Evolutionary conservation across 2,329 filamentous ascomycete genomes (phyloP), one percentile per base, ranked within the genome.

Genomic region (Acephala macrosclerotiorum): DNA sequence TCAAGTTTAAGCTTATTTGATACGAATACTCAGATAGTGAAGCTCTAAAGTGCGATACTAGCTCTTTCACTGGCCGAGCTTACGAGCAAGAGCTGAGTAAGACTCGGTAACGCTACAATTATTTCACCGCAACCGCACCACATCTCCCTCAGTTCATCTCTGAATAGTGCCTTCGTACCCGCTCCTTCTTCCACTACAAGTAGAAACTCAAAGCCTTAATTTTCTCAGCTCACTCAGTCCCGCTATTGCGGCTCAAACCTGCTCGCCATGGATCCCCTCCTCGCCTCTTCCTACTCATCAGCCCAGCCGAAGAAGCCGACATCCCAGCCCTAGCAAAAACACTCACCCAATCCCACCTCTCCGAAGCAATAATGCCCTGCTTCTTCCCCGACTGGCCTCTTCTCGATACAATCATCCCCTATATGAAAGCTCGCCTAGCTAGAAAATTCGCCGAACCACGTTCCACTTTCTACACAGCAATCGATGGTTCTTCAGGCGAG

Each of bases 341-440:
- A 20, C 47, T 64, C 45, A 55, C 57, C 16, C n/a, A 29, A 1
- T 56, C 57, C 25, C 58, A 64, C 22, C 22, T 25, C 2, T 36
- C 57, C 26, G 63, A 64, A 60, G 33, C 55, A 6, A 22, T 57
- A 6, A 57, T 60, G 49, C 22, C 57, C 3, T 64, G 57, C 57
- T 61, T 57, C 47, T 57, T 64, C 38, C n/a, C 33, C 36, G 63
- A 56, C 58, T 64, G 63, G 63, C 63, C 63, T 11, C 4, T 7
- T 20, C 20, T 40, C 20, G 51, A 38, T 6, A 51, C 58, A 16
- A 64, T 64, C 6, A 16, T 45, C 9, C 63, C 57, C 1, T 56
- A 60, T 49, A 45, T 47, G 36, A 47, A n/a, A 8, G 35, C 14
- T 51, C 61, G 61, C 20, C n/a, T 63, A 0, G 40, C 35, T 2